phyloP scores from a whole-genome alignment of 2,329 filamentous ascomycete genomes.

The Colletotrichum noveboracense region DNA sequence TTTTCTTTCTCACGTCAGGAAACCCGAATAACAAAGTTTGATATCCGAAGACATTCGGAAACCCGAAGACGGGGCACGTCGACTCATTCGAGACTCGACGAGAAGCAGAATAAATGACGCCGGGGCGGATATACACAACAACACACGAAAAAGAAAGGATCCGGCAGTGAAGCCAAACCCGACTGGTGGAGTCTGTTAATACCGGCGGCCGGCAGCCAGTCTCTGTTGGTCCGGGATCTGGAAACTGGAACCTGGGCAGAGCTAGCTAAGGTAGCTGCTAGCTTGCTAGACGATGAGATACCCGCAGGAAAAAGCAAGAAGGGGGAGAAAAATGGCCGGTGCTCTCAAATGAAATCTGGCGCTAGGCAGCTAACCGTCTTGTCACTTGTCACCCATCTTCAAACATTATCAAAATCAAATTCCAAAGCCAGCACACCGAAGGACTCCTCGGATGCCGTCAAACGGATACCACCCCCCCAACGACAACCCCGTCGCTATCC shows the following conservation, averaged over 20 bases:
- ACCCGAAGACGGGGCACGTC: neutral
- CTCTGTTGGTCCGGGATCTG: neutral
- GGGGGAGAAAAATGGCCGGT: neutral
- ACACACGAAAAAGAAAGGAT: neutral
- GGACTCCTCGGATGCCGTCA: neutral
- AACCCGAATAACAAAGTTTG: neutral
- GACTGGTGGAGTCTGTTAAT: conserved; percentile 8
- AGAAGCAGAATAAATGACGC: neutral
- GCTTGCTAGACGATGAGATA: neutral
- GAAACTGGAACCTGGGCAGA: neutral
- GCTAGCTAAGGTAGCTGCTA: neutral
- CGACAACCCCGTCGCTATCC: neutral
- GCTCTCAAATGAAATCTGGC: neutral
- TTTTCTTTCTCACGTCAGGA: neutral
- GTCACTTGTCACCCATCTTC: neutral
- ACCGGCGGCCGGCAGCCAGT: conserved; percentile 13
- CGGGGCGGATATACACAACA: neutral
- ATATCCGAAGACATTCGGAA: neutral
- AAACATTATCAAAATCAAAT: neutral
- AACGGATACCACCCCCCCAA: neutral
- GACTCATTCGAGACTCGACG: neutral
- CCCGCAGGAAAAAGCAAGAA: neutral
- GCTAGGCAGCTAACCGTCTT: neutral
- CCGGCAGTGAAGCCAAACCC: neutral
- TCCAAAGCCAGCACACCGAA: neutral